A percentile compares a stretch with the other conserved stretches of the same genome.
These are phyloP conservation scores for Adiantum capillusveneris DNA, from an alignment of 75 land plant genomes.

Conservation along the genomic window DNA sequence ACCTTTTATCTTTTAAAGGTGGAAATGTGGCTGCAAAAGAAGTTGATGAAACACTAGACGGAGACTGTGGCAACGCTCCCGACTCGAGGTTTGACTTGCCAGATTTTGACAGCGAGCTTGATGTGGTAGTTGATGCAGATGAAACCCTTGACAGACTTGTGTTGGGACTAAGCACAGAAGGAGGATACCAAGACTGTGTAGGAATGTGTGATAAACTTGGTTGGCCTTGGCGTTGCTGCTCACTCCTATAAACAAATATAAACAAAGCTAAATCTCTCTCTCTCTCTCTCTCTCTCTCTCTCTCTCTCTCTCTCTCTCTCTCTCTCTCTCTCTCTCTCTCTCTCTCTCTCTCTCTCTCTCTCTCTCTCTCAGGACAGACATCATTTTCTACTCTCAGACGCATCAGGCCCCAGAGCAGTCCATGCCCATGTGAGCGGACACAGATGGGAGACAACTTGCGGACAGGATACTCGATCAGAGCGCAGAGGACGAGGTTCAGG, in stretches of 20 bases:
- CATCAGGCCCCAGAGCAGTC: too few relatives aligned
- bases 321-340: too few relatives aligned
- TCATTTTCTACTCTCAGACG: too few relatives aligned
- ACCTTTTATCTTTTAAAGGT: neutral
- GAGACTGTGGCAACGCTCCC: neutral
- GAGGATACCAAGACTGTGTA: neutral
- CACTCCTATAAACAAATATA: neutral
- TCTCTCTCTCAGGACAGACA: too few relatives aligned
- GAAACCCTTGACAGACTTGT: neutral
- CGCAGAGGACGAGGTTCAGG: too few relatives aligned
- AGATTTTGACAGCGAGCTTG: neutral
- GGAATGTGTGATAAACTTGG: neutral
- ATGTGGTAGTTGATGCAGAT: neutral
- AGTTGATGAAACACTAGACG: neutral
- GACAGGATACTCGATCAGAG: too few relatives aligned
- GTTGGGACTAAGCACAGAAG: neutral
- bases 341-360: too few relatives aligned
- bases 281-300: too few relatives aligned
- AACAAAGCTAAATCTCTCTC: too few relatives aligned
- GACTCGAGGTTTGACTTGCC: neutral
- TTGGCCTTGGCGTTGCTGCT: neutral
- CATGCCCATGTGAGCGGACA: too few relatives aligned
- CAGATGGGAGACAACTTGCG: too few relatives aligned
- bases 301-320: too few relatives aligned
- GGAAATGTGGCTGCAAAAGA: conserved; percentile 1